Conservation (phyloP, 192 early-diverging fungal species). For the Backusella tuberculispora region DNA sequence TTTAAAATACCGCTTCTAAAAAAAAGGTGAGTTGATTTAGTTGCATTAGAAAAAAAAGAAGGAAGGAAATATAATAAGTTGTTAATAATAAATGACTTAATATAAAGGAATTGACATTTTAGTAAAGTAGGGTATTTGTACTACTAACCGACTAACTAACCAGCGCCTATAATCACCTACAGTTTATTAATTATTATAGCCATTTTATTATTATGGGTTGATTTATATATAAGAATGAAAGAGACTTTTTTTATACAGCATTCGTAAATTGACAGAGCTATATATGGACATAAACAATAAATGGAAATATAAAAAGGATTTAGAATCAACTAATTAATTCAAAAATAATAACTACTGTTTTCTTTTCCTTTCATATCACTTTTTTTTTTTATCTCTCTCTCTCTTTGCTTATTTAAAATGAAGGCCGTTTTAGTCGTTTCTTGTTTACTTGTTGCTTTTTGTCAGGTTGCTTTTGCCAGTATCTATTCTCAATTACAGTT, state of each 20-base stretch:
- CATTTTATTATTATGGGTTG: too few relatives aligned
- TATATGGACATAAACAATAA: background rate
- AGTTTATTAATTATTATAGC: too few relatives aligned
- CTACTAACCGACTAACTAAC: too few relatives aligned
- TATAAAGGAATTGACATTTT: too few relatives aligned
- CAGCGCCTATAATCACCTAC: too few relatives aligned
- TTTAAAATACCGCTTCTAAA: background rate
- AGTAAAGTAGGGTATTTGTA: too few relatives aligned
- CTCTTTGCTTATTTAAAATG: background rate
- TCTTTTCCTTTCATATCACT: too few relatives aligned
- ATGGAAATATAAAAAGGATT: background rate
- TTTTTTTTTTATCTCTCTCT: background rate
- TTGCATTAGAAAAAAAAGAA: background rate
- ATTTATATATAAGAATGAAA: too few relatives aligned
- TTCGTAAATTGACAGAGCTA: background rate
- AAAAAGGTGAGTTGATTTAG: background rate
- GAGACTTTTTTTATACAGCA: too few relatives aligned
- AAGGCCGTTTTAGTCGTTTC: background rate
- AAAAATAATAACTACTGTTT: background rate
- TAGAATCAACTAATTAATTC: background rate
- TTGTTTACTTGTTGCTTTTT: background rate
- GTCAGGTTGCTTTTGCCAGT: constrained; percentile 3
- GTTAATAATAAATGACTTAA: too few relatives aligned
- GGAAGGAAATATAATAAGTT: too few relatives aligned
- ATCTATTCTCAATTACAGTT: constrained; percentile 37